phyloP scores from a whole-genome alignment of 2,329 filamentous ascomycete genomes.

The Lithohypha guttulata region DNA sequence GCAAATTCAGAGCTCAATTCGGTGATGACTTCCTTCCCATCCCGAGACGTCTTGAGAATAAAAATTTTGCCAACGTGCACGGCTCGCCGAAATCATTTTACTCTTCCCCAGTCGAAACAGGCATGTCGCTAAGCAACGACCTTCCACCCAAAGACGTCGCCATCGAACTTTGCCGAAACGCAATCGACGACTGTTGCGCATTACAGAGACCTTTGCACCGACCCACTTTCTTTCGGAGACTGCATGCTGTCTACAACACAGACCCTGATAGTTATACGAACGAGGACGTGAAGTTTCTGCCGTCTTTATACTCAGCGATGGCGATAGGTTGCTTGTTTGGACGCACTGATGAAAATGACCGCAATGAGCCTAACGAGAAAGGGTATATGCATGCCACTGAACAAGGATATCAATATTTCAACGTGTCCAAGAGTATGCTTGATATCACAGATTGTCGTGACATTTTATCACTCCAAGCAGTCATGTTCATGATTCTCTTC shows the following conservation, averaged over 20 bases:
- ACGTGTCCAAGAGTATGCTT: conserved; percentile 54
- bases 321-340: conserved; percentile 64
- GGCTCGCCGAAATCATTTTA: conserved; percentile 56
- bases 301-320: conserved; percentile 58
- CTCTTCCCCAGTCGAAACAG: conserved; percentile 52
- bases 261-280: conserved; percentile 51
- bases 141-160: conserved; percentile 56
- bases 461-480: conserved; percentile 60
- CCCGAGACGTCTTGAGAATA: conserved; percentile 44
- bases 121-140: conserved; percentile 44
- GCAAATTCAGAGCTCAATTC: conserved; percentile 78
- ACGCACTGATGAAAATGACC: conserved; percentile 40
- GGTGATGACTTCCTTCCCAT: conserved; percentile 56
- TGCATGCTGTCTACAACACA: conserved; percentile 67
- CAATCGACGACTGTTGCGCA: conserved; percentile 51
- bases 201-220: conserved; percentile 66
- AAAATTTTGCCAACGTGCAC: conserved; percentile 47
- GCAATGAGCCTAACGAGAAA: conserved; percentile 37
- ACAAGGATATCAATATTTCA: conserved; percentile 63
- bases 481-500: conserved; percentile 72
- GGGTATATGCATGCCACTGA: conserved; percentile 42
- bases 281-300: conserved; percentile 58
- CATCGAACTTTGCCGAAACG: conserved; percentile 46
- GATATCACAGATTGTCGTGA: conserved; percentile 57
- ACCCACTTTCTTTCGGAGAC: conserved; percentile 65